A percentile compares a stretch with the other conserved stretches of the same genome.
phyloP scores from a whole-genome alignment of 192 early-diverging fungal genomes.

The Umbelopsis sp. region DNA sequence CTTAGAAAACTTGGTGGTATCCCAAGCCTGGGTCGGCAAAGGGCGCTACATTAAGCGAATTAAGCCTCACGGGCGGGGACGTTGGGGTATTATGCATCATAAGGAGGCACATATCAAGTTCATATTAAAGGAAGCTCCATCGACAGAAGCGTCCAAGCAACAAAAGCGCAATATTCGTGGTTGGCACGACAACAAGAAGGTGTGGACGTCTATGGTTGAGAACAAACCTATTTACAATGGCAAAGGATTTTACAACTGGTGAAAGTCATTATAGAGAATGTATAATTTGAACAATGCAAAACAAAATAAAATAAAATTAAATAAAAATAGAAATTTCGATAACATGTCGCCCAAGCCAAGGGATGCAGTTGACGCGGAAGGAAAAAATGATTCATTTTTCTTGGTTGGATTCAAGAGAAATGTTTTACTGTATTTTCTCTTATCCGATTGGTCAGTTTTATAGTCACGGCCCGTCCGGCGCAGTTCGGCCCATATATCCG shows the following conservation, averaged over 20 bases:
- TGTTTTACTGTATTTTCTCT: too few species aligned
- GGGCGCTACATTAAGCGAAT: constrained; percentile 74
- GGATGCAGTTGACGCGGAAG: background rate
- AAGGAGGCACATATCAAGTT: constrained; percentile 83
- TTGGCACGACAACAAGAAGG: constrained; percentile 65
- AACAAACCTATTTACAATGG: constrained; percentile 75
- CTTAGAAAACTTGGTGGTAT: constrained; percentile 67
- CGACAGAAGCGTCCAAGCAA: constrained; percentile 31
- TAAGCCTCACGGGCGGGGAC: constrained; percentile 75
- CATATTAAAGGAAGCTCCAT: constrained; percentile 64
- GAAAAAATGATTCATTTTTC: background rate
- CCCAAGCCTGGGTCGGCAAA: constrained; percentile 87
- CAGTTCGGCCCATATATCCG: background rate
- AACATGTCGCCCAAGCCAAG: background rate
- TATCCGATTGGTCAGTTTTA: constrained; percentile 1
- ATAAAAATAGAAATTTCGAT: constrained; percentile 12
- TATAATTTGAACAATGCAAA: too few species aligned
- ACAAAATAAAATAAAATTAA: background rate
- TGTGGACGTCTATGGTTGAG: constrained; percentile 73
- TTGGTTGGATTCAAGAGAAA: background rate
- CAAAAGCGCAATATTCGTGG: constrained; percentile 59
- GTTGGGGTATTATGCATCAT: constrained; percentile 75
- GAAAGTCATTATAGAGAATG: constrained; percentile 24
- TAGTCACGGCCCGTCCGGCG: background rate
- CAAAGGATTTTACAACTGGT: constrained; percentile 77